These are phyloP conservation scores for Fonsecaea nubica DNA, from an alignment of 2,329 filamentous ascomycete genomes.

Conservation along the genomic window DNA sequence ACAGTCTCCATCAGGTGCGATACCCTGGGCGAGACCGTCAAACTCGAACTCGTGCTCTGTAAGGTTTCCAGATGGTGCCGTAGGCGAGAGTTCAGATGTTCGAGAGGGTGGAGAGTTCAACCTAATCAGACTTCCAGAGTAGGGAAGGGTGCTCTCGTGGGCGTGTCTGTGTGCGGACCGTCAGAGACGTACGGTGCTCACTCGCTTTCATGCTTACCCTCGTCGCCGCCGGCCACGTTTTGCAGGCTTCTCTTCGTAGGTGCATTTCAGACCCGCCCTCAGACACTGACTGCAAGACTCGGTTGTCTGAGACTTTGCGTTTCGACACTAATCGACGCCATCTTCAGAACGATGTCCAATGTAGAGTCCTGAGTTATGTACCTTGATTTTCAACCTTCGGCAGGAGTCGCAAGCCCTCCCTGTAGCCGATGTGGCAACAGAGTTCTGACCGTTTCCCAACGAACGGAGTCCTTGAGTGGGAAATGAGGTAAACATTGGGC, in stretches of 20 bases:
- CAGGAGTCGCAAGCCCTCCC: conserved; percentile 23
- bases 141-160: neutral
- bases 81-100: neutral
- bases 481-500: conserved; percentile 1
- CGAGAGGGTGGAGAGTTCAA: conserved; percentile 6
- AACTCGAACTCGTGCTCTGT: neutral
- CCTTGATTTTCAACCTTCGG: conserved; percentile 23
- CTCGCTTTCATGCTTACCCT: neutral
- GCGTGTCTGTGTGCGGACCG: neutral
- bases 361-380: neutral
- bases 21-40: neutral
- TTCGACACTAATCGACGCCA: conserved; percentile 4
- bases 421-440: neutral
- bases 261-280: conserved; percentile 14
- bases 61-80: neutral
- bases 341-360: neutral
- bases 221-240: conserved; percentile 20
- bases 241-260: conserved; percentile 10
- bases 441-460: too few relatives aligned
- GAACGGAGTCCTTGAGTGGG: neutral
- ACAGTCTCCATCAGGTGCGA: neutral
- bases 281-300: conserved; percentile 16
- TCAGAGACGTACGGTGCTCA: neutral
- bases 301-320: neutral
- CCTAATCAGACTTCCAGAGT: neutral